Percentiles rank a stretch among this genome's conserved stretches.
These are phyloP conservation scores for Pseudogymnoascus sp. DNA, from an alignment of 2,329 filamentous ascomycete species.

Conservation along the genomic window DNA sequence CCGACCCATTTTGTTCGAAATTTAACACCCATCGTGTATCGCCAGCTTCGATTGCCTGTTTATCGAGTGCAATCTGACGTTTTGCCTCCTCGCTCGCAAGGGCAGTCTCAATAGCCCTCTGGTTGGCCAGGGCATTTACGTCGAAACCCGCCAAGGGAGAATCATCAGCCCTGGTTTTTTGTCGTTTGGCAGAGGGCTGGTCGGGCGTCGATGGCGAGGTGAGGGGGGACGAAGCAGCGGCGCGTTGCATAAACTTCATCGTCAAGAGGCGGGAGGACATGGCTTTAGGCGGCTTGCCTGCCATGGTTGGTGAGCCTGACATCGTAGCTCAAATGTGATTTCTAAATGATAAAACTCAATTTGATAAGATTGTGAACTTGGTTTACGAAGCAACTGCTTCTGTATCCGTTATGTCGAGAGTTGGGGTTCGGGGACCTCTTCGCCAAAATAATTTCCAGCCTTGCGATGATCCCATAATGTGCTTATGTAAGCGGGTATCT, in stretches of 20 bases:
- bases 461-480: not conserved
- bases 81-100: slow-evolving; percentile 59
- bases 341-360: not conserved
- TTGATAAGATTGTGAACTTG: not conserved
- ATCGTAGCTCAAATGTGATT: slow-evolving; percentile 21
- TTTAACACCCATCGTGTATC: slow-evolving; percentile 72
- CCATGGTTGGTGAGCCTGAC: slow-evolving; percentile 30
- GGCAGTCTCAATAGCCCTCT: slow-evolving; percentile 52
- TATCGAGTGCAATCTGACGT: slow-evolving; percentile 50
- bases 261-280: slow-evolving; percentile 85
- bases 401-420: not conserved
- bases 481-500: slow-evolving; percentile 1
- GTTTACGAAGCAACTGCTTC: not conserved
- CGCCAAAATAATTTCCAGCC: slow-evolving; percentile 6
- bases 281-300: slow-evolving; percentile 47
- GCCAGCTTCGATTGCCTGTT: slow-evolving; percentile 51
- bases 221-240: slow-evolving; percentile 50
- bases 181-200: slow-evolving; percentile 52
- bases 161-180: slow-evolving; percentile 37
- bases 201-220: slow-evolving; percentile 39
- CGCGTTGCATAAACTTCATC: slow-evolving; percentile 98
- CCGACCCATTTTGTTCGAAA: slow-evolving; percentile 33
- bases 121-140: slow-evolving; percentile 42
- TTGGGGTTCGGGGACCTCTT: not conserved
- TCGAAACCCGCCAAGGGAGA: slow-evolving; percentile 31